Base-by-base conservation (phyloP, 768 basidiomycete genomes). In the Mycena vitilis region DNA sequence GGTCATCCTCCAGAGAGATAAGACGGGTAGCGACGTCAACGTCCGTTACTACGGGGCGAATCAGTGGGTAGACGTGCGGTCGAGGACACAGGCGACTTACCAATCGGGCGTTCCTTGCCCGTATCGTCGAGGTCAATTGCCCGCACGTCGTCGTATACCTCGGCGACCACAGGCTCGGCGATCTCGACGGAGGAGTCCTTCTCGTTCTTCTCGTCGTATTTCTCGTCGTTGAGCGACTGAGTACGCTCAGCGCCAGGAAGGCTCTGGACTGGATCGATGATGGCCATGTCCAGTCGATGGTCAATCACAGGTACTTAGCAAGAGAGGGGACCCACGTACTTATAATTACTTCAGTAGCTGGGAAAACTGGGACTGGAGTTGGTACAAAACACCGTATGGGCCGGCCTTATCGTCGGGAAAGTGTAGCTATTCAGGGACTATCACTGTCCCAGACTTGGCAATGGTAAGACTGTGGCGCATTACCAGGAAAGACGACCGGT, bases 1-100 rank as follows among this genome's bases (percentile, higher is more conserved):
- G 83, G 72, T 87, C 86, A 69, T 87, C 87, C 48, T 86, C 86
- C 20, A 87, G 79, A 2, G 85, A 86, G 65, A 87, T 83, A 15
- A 87, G 80, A 54, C 84, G 84, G 18, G 82, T 81, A 11, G 82
- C 84, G 36, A 83, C 78, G 69, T 87, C 86, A 42, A 80, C 60
- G 65, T 84, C 83, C 11, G 85, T 86, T 65, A 81, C 86, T 84
- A 36, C 30, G 5, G 53, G 38, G 25, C 13, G 12, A 47, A 22
- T 48, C 11, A 40, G 55, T 22, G 23, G 45, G 54, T 56, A 11
- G 11, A 18, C 8, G 23, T 38, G 60, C n/a, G 22, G 37, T 10
- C 20, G 18, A 22, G 55, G 20, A 30, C 30, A 59, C 1, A 4
- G 57, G 30, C 34, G 34, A 34, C 4, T 8, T 62, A 85, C 84